Evolutionary conservation across 345 rosid species (phyloP).

Genomic region (Mangifera indica): DNA sequence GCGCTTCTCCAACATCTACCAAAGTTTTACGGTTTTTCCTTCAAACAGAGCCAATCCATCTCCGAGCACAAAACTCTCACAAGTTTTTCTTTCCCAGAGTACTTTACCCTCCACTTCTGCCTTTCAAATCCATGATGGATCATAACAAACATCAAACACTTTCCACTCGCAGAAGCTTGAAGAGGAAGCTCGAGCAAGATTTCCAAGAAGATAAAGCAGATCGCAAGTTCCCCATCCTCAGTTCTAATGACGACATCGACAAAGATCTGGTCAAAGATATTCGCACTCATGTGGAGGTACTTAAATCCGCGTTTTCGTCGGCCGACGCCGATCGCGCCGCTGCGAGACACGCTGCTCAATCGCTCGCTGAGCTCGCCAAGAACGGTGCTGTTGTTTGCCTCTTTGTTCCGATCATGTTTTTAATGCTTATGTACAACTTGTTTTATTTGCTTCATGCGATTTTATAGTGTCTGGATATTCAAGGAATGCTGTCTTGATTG

Average conservation of each 20-base stretch:
- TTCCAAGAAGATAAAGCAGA: constrained; percentile 22
- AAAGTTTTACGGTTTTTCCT: not conserved
- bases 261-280: constrained; percentile 35
- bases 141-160: constrained; percentile 33
- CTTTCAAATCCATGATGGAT: constrained; percentile 35
- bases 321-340: constrained; percentile 45
- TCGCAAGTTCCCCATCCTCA: constrained; percentile 28
- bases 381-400: constrained; percentile 33
- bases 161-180: constrained; percentile 44
- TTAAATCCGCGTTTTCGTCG: constrained; percentile 43
- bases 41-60: constrained; percentile 1
- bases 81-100: constrained; percentile 12
- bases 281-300: constrained; percentile 44
- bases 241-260: constrained; percentile 5
- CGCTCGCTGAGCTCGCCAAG: constrained; percentile 50
- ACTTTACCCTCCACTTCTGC: not conserved
- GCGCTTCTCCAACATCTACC: not conserved
- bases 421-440: not conserved
- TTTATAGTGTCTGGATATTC: not conserved
- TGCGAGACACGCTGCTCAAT: constrained; percentile 41
- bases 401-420: not conserved
- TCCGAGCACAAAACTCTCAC: not conserved
- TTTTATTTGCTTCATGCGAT: not conserved
- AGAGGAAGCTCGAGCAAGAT: constrained; percentile 49
- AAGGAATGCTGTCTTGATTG: not conserved